Evolutionary conservation across 2,329 filamentous ascomycete genomes (phyloP).

Genomic region (Ceratocystis cubensis): DNA sequence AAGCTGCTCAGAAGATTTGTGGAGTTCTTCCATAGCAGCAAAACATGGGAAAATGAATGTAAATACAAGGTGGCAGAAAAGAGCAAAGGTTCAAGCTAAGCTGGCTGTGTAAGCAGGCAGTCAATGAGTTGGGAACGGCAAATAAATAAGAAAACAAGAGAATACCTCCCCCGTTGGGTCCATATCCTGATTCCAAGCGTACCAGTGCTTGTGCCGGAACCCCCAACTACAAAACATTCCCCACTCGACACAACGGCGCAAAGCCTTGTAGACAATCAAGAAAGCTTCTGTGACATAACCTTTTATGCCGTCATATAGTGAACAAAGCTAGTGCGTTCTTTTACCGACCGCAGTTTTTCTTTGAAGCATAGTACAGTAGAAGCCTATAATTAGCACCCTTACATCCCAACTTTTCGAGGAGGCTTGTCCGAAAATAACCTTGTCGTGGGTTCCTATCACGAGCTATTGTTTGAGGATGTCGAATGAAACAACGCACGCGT

Average conservation of each 20-base stretch:
- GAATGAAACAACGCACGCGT: neutral
- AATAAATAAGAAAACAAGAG: too few species aligned
- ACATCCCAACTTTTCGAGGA: neutral
- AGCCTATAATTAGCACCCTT: neutral
- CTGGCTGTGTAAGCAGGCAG: constrained; percentile 9
- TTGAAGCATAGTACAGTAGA: neutral
- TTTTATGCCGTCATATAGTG: neutral
- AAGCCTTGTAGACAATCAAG: too few species aligned
- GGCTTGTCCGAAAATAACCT: neutral
- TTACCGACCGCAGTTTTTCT: neutral
- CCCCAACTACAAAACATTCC: too few species aligned
- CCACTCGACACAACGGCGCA: too few species aligned
- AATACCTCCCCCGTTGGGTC: too few species aligned
- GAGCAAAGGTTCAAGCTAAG: constrained; percentile 14
- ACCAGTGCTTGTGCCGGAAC: too few species aligned
- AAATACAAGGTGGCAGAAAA: neutral
- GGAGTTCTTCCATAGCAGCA: constrained; percentile 36
- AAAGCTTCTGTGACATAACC: neutral
- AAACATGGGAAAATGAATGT: constrained; percentile 21
- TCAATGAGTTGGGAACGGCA: too few species aligned
- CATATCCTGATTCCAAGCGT: too few species aligned
- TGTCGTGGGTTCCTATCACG: neutral
- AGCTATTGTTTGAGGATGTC: neutral
- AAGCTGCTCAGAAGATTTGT: neutral
- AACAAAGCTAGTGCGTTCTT: neutral